Evolutionary conservation across 2,329 filamentous ascomycete species (phyloP).

Genomic region (Phoma herbarum): DNA sequence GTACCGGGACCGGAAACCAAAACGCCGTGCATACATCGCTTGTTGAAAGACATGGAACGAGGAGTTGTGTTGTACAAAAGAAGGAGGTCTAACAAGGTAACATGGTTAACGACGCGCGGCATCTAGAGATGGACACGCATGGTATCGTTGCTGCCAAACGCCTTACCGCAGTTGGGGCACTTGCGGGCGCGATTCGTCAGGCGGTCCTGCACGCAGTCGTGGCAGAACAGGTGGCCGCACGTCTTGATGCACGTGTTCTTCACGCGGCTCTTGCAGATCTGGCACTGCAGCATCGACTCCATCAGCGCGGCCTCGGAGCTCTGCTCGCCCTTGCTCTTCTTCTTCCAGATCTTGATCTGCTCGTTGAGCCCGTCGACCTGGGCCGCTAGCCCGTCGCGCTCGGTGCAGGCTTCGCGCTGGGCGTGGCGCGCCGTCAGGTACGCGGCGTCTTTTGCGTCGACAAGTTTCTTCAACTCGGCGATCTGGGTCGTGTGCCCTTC

Average conservation of each 20-base stretch:
- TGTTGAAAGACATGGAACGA: neutral
- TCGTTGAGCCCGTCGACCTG: conserved; percentile 81
- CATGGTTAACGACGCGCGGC: too few relatives aligned
- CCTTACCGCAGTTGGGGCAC: conserved; percentile 91
- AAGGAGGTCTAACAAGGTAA: too few relatives aligned
- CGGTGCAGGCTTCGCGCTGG: conserved; percentile 69
- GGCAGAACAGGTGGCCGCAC: conserved; percentile 95
- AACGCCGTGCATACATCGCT: conserved; percentile 3
- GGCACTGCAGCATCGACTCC: conserved; percentile 81
- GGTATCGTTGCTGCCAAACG: conserved; percentile 89
- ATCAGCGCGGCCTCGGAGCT: conserved; percentile 86
- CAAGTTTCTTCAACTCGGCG: conserved; percentile 74
- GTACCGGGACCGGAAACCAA: neutral
- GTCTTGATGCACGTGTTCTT: conserved; percentile 94
- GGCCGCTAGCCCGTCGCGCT: conserved; percentile 81
- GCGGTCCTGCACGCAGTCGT: conserved; percentile 86
- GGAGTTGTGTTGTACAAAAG: conserved; percentile 2
- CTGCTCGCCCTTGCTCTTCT: conserved; percentile 80
- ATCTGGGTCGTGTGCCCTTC: conserved; percentile 81
- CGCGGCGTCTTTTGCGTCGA: conserved; percentile 78
- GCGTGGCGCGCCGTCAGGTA: conserved; percentile 69
- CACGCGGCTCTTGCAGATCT: conserved; percentile 90
- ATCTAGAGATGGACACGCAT: conserved; percentile 65
- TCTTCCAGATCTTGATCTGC: conserved; percentile 85
- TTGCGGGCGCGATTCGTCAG: conserved; percentile 91